These are phyloP conservation scores for Trichoderma sp. DNA, from an alignment of 2,329 filamentous ascomycete species.

Conservation along the genomic window DNA sequence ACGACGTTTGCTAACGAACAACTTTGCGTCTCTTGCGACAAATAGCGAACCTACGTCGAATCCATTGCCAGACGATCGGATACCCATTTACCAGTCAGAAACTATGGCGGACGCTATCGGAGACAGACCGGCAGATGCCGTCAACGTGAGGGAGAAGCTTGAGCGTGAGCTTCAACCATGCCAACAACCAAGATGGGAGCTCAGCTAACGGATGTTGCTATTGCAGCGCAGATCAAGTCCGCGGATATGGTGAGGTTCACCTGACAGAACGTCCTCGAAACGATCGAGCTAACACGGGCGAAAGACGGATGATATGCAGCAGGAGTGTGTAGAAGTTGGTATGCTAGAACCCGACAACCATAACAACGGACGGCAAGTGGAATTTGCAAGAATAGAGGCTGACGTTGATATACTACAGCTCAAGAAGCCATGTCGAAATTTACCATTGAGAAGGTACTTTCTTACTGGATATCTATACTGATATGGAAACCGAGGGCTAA, in stretches of 20 bases:
- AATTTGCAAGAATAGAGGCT: slow-evolving; percentile 32
- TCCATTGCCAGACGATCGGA: background rate
- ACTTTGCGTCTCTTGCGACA: background rate
- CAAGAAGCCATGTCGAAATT: slow-evolving; percentile 67
- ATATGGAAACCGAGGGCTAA: slow-evolving; percentile 29
- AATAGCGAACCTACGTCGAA: background rate
- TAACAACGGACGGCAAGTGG: slow-evolving; percentile 14
- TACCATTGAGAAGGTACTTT: slow-evolving; percentile 62
- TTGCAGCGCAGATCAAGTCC: slow-evolving; percentile 90
- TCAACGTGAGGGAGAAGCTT: slow-evolving; percentile 71
- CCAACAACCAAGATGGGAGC: background rate
- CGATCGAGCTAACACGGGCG: slow-evolving; percentile 38
- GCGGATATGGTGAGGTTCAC: slow-evolving; percentile 83
- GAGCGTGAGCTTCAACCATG: slow-evolving; percentile 59
- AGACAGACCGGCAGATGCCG: slow-evolving; percentile 48
- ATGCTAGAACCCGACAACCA: slow-evolving; percentile 47
- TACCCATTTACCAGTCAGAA: background rate
- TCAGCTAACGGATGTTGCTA: slow-evolving; percentile 31
- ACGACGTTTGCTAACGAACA: slow-evolving; percentile 1
- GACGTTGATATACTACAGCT: slow-evolving; percentile 46
- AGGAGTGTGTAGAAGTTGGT: slow-evolving; percentile 95
- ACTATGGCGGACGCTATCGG: slow-evolving; percentile 49
- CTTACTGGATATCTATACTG: background rate
- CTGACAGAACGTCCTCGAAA: background rate
- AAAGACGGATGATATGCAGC: slow-evolving; percentile 95